These are phyloP conservation scores for Barnettozyma siamensis DNA, from an alignment of 805 yeast genomes.

Conservation along the genomic window DNA sequence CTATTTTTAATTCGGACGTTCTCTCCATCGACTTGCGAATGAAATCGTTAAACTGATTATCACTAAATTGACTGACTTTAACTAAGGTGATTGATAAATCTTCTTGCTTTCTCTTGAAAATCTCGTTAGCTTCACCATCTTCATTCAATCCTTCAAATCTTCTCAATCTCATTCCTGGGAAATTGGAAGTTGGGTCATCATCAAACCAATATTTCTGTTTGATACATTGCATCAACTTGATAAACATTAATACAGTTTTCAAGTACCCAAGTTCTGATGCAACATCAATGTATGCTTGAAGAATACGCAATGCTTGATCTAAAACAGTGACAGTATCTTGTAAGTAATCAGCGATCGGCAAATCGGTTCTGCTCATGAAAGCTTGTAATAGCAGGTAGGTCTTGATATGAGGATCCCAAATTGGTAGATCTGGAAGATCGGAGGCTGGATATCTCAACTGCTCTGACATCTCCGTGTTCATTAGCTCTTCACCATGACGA, in stretches of 20 bases:
- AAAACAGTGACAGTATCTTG: conserved; percentile 91
- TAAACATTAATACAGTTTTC: conserved; percentile 52
- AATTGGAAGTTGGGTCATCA: conserved; percentile 52
- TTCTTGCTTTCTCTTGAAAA: not conserved
- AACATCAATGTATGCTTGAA: conserved; percentile 89
- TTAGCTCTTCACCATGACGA: conserved; percentile 54
- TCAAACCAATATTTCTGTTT: conserved; percentile 89
- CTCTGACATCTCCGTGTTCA: conserved; percentile 77
- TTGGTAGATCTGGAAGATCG: conserved; percentile 72
- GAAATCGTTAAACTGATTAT: conserved; percentile 31
- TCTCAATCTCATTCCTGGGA: conserved; percentile 22
- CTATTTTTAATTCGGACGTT: conserved; percentile 39
- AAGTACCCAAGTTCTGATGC: conserved; percentile 78
- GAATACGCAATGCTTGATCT: conserved; percentile 89
- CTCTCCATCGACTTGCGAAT: conserved; percentile 33
- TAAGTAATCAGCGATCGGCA: conserved; percentile 91
- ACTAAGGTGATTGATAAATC: conserved; percentile 4
- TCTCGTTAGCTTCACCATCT: conserved; percentile 18
- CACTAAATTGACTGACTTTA: conserved; percentile 27
- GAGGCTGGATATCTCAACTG: conserved; percentile 57
- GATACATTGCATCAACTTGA: conserved; percentile 74
- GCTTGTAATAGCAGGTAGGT: conserved; percentile 87
- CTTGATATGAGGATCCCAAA: conserved; percentile 72
- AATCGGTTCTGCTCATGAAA: conserved; percentile 73
- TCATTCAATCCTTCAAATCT: conserved; percentile 14